Conservation (phyloP, 192 early-diverging fungal species). For the Geranomyces variabilis region DNA sequence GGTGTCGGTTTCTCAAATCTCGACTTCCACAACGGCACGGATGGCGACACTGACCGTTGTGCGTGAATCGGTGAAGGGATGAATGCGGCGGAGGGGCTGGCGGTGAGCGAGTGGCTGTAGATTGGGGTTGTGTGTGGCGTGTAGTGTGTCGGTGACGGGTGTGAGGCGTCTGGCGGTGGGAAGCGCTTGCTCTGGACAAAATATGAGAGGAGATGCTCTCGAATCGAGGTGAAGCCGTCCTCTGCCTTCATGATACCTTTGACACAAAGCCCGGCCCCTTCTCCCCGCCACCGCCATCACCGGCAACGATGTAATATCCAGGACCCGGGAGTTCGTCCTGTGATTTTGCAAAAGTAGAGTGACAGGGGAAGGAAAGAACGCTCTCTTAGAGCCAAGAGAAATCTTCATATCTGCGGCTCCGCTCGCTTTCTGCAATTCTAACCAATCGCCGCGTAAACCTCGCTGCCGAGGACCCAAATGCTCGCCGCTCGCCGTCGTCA, state of each 20-base stretch:
- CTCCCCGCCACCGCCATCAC: conserved; percentile 19
- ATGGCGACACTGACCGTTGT: not conserved
- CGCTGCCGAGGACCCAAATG: conserved; percentile 49
- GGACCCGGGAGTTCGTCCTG: conserved; percentile 58
- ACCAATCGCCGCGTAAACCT: conserved; percentile 44
- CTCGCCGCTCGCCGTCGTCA: conserved; percentile 54
- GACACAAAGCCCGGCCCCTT: conserved; percentile 58
- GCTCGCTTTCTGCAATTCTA: not conserved
- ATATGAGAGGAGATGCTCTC: not conserved
- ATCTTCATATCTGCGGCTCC: too few species aligned
- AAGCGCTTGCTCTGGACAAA: not conserved
- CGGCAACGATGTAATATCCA: conserved; percentile 49
- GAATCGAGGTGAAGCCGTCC: not conserved
- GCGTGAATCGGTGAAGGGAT: not conserved
- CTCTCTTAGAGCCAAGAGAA: too few species aligned
- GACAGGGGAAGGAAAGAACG: too few species aligned
- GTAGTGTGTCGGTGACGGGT: conserved; percentile 39
- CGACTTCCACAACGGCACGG: conserved; percentile 22
- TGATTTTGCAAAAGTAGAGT: not conserved
- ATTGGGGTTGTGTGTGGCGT: conserved; percentile 27
- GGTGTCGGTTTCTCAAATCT: conserved; percentile 17
- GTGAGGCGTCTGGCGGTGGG: not conserved
- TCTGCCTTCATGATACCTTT: conserved; percentile 38
- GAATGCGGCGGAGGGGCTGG: conserved; percentile 49
- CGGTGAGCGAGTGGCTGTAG: conserved; percentile 39